A percentile compares a stretch with the other conserved stretches of the same genome.
Evolutionary conservation across 768 basidiomycete genomes (phyloP).

Genomic region (Ramaria sp.): DNA sequence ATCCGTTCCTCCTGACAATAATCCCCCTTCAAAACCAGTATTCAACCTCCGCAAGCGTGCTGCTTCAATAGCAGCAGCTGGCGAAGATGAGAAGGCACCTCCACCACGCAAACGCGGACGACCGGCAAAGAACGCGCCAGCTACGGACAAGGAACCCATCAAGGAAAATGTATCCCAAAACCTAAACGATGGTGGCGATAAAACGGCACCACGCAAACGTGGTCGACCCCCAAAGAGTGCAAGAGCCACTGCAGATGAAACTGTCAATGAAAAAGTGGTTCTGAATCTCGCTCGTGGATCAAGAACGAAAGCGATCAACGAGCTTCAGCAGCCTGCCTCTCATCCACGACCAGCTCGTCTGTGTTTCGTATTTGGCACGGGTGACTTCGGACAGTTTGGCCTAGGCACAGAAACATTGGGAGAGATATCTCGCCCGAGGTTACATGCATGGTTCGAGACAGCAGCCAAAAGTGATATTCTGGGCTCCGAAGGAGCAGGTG

Average conservation of each 20-base stretch:
- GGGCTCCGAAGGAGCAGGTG: constrained; percentile 20
- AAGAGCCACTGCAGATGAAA: background rate
- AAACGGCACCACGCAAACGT: background rate
- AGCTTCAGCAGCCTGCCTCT: constrained; percentile 45
- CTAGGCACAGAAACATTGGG: constrained; percentile 66
- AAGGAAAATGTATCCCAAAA: background rate
- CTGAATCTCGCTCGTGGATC: constrained; percentile 15
- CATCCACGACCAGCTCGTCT: constrained; percentile 55
- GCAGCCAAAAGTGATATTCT: constrained; percentile 50
- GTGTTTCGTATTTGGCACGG: constrained; percentile 83
- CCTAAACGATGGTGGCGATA: background rate
- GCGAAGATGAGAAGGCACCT: background rate
- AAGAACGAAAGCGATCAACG: constrained; percentile 18
- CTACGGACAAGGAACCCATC: constrained; percentile 1
- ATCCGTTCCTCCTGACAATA: constrained; percentile 1
- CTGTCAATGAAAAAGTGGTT: background rate
- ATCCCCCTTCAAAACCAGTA: background rate
- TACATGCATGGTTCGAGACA: constrained; percentile 67
- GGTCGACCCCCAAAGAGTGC: background rate
- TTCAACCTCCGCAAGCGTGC: background rate
- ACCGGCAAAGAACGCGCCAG: background rate
- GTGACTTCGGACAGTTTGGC: constrained; percentile 93
- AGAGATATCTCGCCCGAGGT: constrained; percentile 67
- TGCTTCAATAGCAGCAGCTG: constrained; percentile 4
- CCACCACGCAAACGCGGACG: constrained; percentile 1